Conservation (phyloP, 2,329 filamentous ascomycete genomes). For the Colletotrichum tabaci region DNA sequence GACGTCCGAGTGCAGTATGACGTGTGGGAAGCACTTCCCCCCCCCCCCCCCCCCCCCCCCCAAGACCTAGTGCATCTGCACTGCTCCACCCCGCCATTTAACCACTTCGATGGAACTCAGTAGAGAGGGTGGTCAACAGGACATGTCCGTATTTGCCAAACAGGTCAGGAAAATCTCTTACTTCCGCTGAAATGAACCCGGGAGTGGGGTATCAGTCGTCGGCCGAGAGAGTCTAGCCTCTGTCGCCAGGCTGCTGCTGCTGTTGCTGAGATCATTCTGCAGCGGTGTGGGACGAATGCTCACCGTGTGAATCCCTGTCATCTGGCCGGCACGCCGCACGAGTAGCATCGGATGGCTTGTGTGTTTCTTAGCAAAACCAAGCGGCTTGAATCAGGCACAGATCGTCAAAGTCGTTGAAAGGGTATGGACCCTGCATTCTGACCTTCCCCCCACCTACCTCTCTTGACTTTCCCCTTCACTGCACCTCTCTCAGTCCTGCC, state of each 20-base stretch:
- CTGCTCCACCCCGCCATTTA: conserved; percentile 28
- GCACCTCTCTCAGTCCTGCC: background rate
- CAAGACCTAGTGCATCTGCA: conserved; percentile 37
- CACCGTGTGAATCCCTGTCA: conserved; percentile 27
- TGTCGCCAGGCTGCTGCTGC: conserved; percentile 15
- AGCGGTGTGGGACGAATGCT: conserved; percentile 35
- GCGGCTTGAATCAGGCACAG: conserved; percentile 37
- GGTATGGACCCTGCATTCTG: conserved; percentile 36
- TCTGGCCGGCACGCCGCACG: conserved; percentile 4
- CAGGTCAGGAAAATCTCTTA: conserved; percentile 22
- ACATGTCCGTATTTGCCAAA: conserved; percentile 21
- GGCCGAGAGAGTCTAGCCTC: conserved; percentile 40
- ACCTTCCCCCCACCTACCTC: conserved; percentile 17
- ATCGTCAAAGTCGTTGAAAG: conserved; percentile 28
- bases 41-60: conserved; percentile 29
- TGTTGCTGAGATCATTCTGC: conserved; percentile 29
- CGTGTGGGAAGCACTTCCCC: conserved; percentile 28
- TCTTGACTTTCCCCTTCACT: conserved; percentile 6
- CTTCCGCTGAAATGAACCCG: conserved; percentile 10
- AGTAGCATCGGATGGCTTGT: conserved; percentile 16
- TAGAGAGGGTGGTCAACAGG: conserved; percentile 22
- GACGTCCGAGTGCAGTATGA: conserved; percentile 40
- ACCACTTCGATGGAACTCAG: conserved; percentile 35
- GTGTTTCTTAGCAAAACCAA: conserved; percentile 12
- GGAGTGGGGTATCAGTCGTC: conserved; percentile 22